Base-by-base conservation (phyloP, 257 asterid genomes). In the Paulownia fortunei region DNA sequence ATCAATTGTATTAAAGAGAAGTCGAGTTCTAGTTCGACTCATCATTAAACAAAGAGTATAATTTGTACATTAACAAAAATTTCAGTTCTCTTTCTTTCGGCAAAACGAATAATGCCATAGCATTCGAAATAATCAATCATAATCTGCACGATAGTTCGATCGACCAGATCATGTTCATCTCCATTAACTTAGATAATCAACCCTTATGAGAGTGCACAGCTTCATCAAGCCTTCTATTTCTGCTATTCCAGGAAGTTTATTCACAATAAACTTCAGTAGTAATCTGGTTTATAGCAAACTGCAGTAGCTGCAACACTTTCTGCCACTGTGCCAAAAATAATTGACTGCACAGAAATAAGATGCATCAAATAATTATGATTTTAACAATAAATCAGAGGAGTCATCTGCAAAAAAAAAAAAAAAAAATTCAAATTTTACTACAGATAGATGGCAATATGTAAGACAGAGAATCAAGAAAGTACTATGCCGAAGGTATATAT, bases 341-440 rank as follows among this genome's bases (percentile, higher is more conserved):
- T 26, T 15, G 12, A 41, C 41, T 74, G 59, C 44, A 54, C 52
- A 64, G 56, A 49, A 72, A 7, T 21, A 73, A 23, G 59, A 21
- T 27, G 49, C 64, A 46, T 39, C 72, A 46, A 18, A 27, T 69
- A 64, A 61, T 42, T 73, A 70, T 69, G 76, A 52, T 47, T 63
- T 24, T 6, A 41, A 51, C 34, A 39, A 58, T 21, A 69, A 26
- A 81, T 78, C 59, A 75, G 56, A 64, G 27, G 56, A 37, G 30
- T 15, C 76, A 74, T 74, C 80, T 70, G 83, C 68, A 72, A 27
- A 39, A 21, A 15, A 26, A 65, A 84, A 23, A 54, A 8, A 41
- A 12, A 47, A 34, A 19, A 52, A 13, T n/a, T 18, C 15, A 21
- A 13, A n/a, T n/a, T 67, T 37, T 32, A 39, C 4, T 6, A 18